phyloP scores from a whole-genome alignment of 495 filamentous ascomycete species.

The Neurospora sp. region DNA sequence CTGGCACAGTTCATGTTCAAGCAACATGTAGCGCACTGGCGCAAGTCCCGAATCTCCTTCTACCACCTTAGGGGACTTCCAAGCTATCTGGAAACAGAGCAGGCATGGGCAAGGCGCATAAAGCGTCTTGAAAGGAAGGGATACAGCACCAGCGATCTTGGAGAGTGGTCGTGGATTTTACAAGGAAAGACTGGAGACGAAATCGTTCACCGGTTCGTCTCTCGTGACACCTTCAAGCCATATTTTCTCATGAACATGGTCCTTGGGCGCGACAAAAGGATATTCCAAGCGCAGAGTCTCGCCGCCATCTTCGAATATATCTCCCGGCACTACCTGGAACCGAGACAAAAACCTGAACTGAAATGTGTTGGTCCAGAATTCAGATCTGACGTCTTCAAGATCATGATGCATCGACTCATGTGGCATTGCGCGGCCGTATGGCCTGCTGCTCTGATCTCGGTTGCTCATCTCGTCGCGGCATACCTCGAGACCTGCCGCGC shows the following conservation, averaged over 20 bases:
- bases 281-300: slow-evolving; percentile 18
- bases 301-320: slow-evolving; percentile 23
- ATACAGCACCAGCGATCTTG: slow-evolving; percentile 19
- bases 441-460: slow-evolving; percentile 22
- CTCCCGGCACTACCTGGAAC: slow-evolving; percentile 17
- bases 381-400: slow-evolving; percentile 19
- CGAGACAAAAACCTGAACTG: not conserved
- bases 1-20: slow-evolving; percentile 23
- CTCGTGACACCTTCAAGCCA: slow-evolving; percentile 24
- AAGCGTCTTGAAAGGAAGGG: slow-evolving; percentile 10
- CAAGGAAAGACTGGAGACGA: slow-evolving; percentile 22
- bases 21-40: slow-evolving; percentile 10
- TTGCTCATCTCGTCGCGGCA: slow-evolving; percentile 22
- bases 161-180: slow-evolving; percentile 35
- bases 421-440: slow-evolving; percentile 21
- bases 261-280: slow-evolving; percentile 19
- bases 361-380: not conserved
- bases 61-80: not conserved
- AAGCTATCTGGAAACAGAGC: slow-evolving; percentile 8
- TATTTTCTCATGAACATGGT: slow-evolving; percentile 28
- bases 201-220: slow-evolving; percentile 24
- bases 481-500: slow-evolving; percentile 24
- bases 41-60: slow-evolving; percentile 4
- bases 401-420: slow-evolving; percentile 23
- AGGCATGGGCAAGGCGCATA: slow-evolving; percentile 21